A percentile compares a stretch with the other conserved stretches of the same genome.
phyloP scores from a whole-genome alignment of 441 rosid genomes.

The Jatropha podagrica region DNA sequence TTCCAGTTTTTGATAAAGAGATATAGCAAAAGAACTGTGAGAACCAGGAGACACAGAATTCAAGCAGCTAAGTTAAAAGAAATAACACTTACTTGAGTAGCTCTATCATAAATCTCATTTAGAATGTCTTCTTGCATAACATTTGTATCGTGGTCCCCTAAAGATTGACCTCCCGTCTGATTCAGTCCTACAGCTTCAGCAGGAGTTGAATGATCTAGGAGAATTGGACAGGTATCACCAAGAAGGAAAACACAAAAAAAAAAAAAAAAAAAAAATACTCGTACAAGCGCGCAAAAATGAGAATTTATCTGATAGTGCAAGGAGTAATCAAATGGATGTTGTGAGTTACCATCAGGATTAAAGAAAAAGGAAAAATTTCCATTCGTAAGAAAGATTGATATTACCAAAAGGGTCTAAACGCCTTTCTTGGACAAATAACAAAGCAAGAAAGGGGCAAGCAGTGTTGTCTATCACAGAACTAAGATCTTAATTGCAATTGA shows the following conservation, averaged over 20 bases:
- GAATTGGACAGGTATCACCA: constrained; percentile 1
- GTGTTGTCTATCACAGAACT: neutral
- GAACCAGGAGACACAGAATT: neutral
- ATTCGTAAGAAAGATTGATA: neutral
- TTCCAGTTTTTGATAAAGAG: constrained; percentile 1
- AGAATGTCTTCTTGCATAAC: constrained; percentile 39
- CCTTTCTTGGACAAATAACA: neutral
- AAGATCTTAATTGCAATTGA: neutral
- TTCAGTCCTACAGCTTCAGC: constrained; percentile 39
- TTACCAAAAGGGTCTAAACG: neutral
- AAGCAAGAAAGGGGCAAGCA: neutral
- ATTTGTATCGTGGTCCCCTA: constrained; percentile 29
- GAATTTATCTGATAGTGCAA: neutral
- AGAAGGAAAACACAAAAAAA: neutral
- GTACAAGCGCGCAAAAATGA: neutral
- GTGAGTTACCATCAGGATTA: neutral
- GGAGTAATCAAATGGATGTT: neutral
- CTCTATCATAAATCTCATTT: constrained; percentile 40
- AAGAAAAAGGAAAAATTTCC: neutral
- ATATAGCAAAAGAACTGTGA: neutral
- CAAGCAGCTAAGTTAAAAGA: constrained; percentile 10
- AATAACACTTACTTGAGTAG: constrained; percentile 37
- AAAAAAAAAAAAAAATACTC: too few relatives aligned
- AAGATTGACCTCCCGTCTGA: constrained; percentile 35
- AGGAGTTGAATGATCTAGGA: constrained; percentile 27